Base-by-base conservation (phyloP, 2,329 filamentous ascomycete species). In the Fusarium nygamai region DNA sequence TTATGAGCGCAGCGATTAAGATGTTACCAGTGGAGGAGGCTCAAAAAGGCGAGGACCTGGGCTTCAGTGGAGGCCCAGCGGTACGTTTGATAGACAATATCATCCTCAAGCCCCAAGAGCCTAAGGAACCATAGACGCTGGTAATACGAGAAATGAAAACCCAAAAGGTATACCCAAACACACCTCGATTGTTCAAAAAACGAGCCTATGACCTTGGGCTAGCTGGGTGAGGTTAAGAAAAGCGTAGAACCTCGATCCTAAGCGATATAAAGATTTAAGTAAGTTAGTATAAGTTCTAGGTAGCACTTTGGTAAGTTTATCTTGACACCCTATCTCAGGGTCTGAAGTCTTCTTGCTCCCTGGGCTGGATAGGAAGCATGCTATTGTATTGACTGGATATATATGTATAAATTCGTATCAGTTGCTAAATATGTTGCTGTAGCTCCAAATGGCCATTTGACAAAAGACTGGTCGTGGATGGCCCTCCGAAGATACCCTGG, bases 61-160 rank as follows among this genome's bases (percentile, higher is more conserved):
- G 95, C 8, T 90, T 90, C 69, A 88, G 89, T 63, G 92, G 91
- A 8, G 92, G 92, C 4, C 93, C 94, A 22, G 82, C 91, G 2
- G 96, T 99, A 54, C 88, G 96, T 71, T 85, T 99, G 82, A 98
- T 99, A 81, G 96, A 99, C 80, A 99, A 99, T 79, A 92, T 98
- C 74, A 92, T 97, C 62, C 81, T 96, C 39, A 84, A 87, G 76
- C 86, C 88, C 0, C 73, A 66, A 36, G 72, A 77, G 19, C 48
- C 59, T 5, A 61, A 67, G 50, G 50, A 73, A 39, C 43, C 44
- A 36, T 74, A 76, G 56, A 67, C 34, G 24, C 22, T 46, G 36
- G 54, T 36, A 36, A 59, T 59, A 44, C 41, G 34, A 53, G 39
- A 57, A 27, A 60, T n/a, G 24, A 66, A 65, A 61, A 54, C 9